phyloP scores from a whole-genome alignment of 2,329 filamentous ascomycete genomes.

The Botrytis paeoniae region DNA sequence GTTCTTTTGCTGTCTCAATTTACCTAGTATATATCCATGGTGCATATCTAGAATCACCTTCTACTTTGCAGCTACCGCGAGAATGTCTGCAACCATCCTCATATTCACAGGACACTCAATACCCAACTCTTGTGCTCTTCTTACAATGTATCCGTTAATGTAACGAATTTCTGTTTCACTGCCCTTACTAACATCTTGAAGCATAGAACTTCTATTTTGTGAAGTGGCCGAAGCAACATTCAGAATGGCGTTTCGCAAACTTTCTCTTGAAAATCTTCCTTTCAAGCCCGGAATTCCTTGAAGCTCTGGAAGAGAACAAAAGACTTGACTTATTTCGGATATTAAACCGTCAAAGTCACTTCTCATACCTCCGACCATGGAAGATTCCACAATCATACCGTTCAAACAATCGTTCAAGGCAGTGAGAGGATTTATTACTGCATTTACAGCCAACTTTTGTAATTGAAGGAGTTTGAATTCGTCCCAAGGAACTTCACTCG shows the following conservation, averaged over 20 bases:
- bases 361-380: background rate
- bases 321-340: constrained; percentile 70
- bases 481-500: constrained; percentile 40
- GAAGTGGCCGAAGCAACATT: constrained; percentile 48
- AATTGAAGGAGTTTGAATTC: constrained; percentile 65
- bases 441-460: constrained; percentile 81
- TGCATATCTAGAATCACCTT: background rate
- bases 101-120: constrained; percentile 42
- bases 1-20: background rate
- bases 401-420: constrained; percentile 74
- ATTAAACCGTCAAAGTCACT: constrained; percentile 48
- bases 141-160: constrained; percentile 56
- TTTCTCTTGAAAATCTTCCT: constrained; percentile 1
- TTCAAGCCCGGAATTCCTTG: background rate
- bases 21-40: background rate
- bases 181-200: constrained; percentile 52
- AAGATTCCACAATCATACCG: constrained; percentile 58
- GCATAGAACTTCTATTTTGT: constrained; percentile 59
- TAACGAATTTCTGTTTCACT: constrained; percentile 52
- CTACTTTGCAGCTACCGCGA: background rate
- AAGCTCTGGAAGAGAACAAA: constrained; percentile 46
- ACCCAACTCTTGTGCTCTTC: constrained; percentile 28
- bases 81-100: constrained; percentile 38
- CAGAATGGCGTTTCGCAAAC: constrained; percentile 43
- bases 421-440: constrained; percentile 81